Base-by-base conservation (phyloP, 1,284 basidiomycete genomes). In the Ganoderma sp. region DNA sequence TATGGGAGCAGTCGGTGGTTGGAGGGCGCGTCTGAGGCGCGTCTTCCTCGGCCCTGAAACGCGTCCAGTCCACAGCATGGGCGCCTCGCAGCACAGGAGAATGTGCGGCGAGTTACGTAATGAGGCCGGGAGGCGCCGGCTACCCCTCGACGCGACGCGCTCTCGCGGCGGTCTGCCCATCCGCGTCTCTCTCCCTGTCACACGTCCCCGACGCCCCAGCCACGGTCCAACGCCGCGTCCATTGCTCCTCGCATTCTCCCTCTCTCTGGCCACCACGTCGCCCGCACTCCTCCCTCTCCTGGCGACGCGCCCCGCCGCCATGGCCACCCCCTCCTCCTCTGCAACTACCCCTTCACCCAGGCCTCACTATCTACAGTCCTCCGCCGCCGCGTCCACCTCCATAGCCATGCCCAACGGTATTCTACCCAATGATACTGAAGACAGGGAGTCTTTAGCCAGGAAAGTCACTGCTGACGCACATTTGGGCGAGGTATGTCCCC, bases 261-360 rank as follows among this genome's bases (percentile, higher is more conserved):
- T 65, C 59, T 64, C 65, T 48, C 22, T 43, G 12, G 19, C 45
- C 63, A 52, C 63, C 48, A 61, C 66, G 63, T 60, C 59, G 50
- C 22, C 8, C 28, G 45, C 25, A 28, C 42, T 58, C 9, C n/a
- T 56, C 37, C 28, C 17, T 59, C 19, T 66, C 25, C 52, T 63
- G 68, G 65, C 67, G 67, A 69, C 66, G 66, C 68, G 68, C 61
- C 57, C 59, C 39, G 61, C 69, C 65, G 67, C 66, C 74, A 92
- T 92, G 90, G 87, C 90, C 75, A 89, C 91, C 45, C 89, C 91
- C 61, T 87, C 90, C 67, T 92, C 91, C 71, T 90, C 90, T 69
- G 85, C 88, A 75, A 93, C 91, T 75, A 92, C 91, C 67, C 88
- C 89, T 74, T 93, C 91, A 63, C 91, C 91, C 32, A 88, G 89